Conservation (phyloP, 192 early-diverging fungal genomes). For the Gigaspora rosea region DNA sequence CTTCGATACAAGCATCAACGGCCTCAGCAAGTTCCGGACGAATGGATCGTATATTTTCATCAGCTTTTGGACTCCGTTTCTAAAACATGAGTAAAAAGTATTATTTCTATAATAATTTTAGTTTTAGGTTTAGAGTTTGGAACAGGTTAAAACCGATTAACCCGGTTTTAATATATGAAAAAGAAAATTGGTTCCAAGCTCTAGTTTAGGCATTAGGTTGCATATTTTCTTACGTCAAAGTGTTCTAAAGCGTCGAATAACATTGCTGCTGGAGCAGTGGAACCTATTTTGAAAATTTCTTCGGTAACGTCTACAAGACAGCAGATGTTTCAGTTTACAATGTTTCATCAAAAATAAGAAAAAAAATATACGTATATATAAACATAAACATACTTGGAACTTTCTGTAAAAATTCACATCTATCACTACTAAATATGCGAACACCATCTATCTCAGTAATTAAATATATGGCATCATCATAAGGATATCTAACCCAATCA, state of each 20-base stretch:
- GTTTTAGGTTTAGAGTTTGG: no score
- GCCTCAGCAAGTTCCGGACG: constrained; percentile 77
- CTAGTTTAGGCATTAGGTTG: constrained; percentile 28
- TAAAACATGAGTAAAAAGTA: constrained; percentile 29
- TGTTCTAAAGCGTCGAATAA: constrained; percentile 82
- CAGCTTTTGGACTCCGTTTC: constrained; percentile 83
- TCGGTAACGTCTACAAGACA: constrained; percentile 60
- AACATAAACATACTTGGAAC: constrained; percentile 68
- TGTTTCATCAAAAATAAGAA: not conserved
- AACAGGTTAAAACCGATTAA: constrained; percentile 43
- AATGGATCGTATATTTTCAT: constrained; percentile 93
- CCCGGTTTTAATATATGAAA: constrained; percentile 11
- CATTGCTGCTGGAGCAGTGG: constrained; percentile 90
- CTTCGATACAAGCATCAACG: constrained; percentile 89
- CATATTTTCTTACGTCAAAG: constrained; percentile 57
- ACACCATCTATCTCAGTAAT: constrained; percentile 92
- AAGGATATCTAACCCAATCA: constrained; percentile 76
- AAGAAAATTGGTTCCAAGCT: not conserved
- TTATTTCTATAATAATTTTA: no score
- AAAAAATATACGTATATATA: constrained; percentile 5
- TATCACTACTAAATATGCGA: constrained; percentile 80
- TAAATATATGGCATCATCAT: constrained; percentile 80
- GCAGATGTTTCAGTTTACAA: not conserved
- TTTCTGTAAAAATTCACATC: constrained; percentile 85
- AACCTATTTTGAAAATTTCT: constrained; percentile 92